Evolutionary conservation across 116 monocot species (phyloP).

Genomic region (Posidonia oceanica): DNA sequence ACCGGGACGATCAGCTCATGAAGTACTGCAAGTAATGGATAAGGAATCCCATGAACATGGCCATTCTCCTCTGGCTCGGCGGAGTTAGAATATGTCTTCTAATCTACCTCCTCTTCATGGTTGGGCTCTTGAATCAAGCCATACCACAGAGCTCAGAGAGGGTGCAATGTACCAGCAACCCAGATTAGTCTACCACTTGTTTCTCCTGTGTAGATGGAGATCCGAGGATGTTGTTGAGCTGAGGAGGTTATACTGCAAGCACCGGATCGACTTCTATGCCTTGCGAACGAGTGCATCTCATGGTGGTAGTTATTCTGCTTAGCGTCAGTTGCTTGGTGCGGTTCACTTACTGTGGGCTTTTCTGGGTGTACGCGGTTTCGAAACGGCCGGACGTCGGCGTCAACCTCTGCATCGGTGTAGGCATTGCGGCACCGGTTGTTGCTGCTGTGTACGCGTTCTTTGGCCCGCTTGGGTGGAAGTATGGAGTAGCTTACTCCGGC

Average conservation of each 20-base stretch:
- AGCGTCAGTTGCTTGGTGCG: conserved; percentile 46
- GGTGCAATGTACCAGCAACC: conserved; percentile 47
- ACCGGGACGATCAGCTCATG: conserved; percentile 1
- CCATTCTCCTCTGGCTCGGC: conserved; percentile 40
- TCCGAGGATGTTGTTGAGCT: conserved; percentile 21
- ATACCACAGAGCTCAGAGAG: conserved; percentile 14
- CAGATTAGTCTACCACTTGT: conserved; percentile 32
- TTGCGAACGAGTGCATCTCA: conserved; percentile 29
- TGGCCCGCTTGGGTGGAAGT: conserved; percentile 42
- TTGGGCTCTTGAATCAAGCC: conserved; percentile 25
- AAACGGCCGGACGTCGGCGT: conserved; percentile 19
- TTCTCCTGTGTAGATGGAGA: conserved; percentile 23
- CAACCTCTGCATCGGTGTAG: conserved; percentile 20
- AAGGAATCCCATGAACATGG: conserved; percentile 33
- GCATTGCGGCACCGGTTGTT: conserved; percentile 22
- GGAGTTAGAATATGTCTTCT: conserved; percentile 21
- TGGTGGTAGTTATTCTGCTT: conserved; percentile 34
- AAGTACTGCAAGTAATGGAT: conserved; percentile 8
- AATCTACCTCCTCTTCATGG: conserved; percentile 34
- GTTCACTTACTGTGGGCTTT: conserved; percentile 38
- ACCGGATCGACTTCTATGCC: conserved; percentile 8
- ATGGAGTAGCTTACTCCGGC: not conserved
- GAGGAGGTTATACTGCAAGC: conserved; percentile 45
- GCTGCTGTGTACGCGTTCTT: conserved; percentile 22
- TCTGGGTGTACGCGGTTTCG: conserved; percentile 30